Evolutionary conservation across 441 rosid species (phyloP), one percentile per base, ranked within the genome.

Genomic region (Caryocar brasiliense): DNA sequence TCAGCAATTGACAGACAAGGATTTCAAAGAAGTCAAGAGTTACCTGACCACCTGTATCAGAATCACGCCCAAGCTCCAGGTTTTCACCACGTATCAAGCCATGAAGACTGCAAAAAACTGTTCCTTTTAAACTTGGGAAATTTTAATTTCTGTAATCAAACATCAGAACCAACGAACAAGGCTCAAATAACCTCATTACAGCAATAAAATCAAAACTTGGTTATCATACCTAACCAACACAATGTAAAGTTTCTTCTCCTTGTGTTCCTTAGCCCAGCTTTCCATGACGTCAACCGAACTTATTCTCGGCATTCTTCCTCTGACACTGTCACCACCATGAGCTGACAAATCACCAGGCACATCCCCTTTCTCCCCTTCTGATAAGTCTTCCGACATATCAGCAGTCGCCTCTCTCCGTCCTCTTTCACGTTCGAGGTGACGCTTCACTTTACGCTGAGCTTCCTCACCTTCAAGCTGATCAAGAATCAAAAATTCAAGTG

Each of bases 1-100:
- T 9, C 5, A 6, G 2, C 3, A 26, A 11, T 18, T 7, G 2
- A 51, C 18, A 18, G 5, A 47, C 28, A 21, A 39, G 19, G 34
- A 28, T 22, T 39, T 17, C 26, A 12, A 46, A 33, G 53, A 13
- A 29, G 7, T 18, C 2, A 5, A 28, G 17, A 23, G 3, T 48
- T 52, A 81, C 96, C 87, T 86, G 96, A 34, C 96, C 93, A 56
- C 96, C 96, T 12, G 96, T 86, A 69, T 86, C 96, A 23, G 93
- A 86, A 70, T 82, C 96, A 33, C 96, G 83, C 58, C 96, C 96
- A 56, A 86, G 82, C 72, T 86, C 93, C 96, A 83, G 83, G 71
- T 83, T 82, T 65, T 80, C 93, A 26, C 96, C 93, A 7, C 93
- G 84, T 54, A 86, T 80, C 70, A 86, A 55, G 35, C 96, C 96